These are phyloP conservation scores for Adansonia grandidieri DNA, from an alignment of 441 rosid genomes.

Conservation along the genomic window DNA sequence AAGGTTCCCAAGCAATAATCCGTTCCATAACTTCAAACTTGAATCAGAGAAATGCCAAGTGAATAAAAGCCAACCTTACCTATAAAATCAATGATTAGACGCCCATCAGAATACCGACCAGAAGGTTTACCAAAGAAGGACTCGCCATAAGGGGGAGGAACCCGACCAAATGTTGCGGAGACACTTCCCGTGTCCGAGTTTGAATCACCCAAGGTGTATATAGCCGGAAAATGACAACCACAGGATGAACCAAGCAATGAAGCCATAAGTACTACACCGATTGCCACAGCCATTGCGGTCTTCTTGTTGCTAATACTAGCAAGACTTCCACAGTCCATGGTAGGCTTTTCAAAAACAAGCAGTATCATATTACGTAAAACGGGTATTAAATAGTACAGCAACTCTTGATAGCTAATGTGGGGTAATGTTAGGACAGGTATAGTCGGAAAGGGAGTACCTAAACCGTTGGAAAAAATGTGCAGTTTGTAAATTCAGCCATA, in stretches of 20 bases:
- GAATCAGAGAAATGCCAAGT: not conserved
- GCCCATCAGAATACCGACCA: conserved; percentile 40
- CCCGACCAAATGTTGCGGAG: conserved; percentile 34
- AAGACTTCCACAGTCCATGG: conserved; percentile 6
- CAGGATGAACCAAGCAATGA: conserved; percentile 21
- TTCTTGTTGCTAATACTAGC: not conserved
- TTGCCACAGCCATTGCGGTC: conserved; percentile 22
- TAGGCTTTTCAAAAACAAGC: not conserved
- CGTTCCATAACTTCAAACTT: not conserved
- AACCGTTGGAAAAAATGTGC: not conserved
- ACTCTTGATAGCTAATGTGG: no score
- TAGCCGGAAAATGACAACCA: conserved; percentile 36
- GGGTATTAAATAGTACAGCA: not conserved
- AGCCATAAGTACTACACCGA: conserved; percentile 18
- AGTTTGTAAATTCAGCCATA: not conserved
- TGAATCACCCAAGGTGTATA: conserved; percentile 50
- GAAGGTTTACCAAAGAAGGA: conserved; percentile 34
- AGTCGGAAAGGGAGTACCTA: no score
- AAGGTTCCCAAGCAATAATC: not conserved
- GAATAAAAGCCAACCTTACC: conserved; percentile 23
- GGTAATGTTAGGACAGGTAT: no score
- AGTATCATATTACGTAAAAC: not conserved
- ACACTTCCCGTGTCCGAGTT: conserved; percentile 49
- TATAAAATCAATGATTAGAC: conserved; percentile 40
- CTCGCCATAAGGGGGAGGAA: conserved; percentile 34